Evolutionary conservation across 192 early-diverging fungal species (phyloP), one percentile per base, ranked within the genome.

Genomic region (Coemansia asiatica): DNA sequence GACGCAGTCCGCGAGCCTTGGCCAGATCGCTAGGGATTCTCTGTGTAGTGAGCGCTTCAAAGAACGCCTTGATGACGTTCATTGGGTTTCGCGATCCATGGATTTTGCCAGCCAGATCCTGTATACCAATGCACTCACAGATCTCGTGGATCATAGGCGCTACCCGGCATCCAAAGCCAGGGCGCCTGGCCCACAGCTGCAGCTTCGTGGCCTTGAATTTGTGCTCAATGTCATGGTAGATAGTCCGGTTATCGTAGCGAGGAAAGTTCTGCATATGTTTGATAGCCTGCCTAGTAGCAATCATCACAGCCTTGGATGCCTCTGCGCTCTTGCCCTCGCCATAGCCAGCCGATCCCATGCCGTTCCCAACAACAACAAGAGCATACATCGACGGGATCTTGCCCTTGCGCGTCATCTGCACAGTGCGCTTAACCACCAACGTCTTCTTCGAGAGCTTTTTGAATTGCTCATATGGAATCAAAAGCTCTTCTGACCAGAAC

Each of bases 21-120:
- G 97, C 95, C 83, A 99, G 87, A 31, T 98, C 91, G 47, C 86
- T 82, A 12, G 95, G 93, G 6, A 86, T 76, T 68, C 85, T 87
- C 83, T 99, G 97, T 16, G 76, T 64, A 18, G 65, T 55, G 10
- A 99, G 75, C 13, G 97, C 97, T 75, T 90, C 93, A 78, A 98
- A 98, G 13, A 92, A 91, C 8, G 88, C 90, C 85, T 99, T 97
- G 85, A 99, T 89, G 29, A 99, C 95, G 76, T 99, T 99, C 92
- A 99, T 93, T 4, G 94, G 94, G 75, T 95, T 98, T 40, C 86
- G 84, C n/a, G 94, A 96, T 4, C 96, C 95, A 64, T 84, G 75
- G 29, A 98, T 89, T 76, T 98, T 98, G 53, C 87, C 91, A 33
- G 90, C 85, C 64, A 97, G 61, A 83, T 99, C 97, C 59, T 90